Evolutionary conservation across 2,329 filamentous ascomycete genomes (phyloP), one percentile per base, ranked within the genome.

Genomic region (Fusarium circinatum): DNA sequence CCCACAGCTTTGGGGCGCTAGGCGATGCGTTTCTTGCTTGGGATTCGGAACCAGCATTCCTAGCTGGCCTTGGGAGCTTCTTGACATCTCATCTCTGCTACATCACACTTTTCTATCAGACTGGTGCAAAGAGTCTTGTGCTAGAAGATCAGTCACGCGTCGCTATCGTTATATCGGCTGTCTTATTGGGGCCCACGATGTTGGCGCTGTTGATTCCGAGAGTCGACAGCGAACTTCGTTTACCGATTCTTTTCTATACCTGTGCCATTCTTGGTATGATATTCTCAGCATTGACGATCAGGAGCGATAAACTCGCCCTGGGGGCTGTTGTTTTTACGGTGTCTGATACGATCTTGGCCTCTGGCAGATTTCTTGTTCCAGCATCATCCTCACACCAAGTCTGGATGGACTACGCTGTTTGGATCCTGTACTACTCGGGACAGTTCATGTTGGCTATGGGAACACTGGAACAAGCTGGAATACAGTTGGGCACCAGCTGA

Each of bases 161-260:
- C 20, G 42, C 8, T 6, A 51, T 59, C 3, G 42, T 20, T 13
- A 9, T 38, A 3, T 30, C 24, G 0, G 56, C 56, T 18, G 0
- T 20, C 0, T 0, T 59, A 3, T 12, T 59, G 2, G 56, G 56
- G 0, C 42, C 56, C 1, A 20, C n/a, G 5, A 51, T 59, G 56
- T 24, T 59, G 20, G 8, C 4, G 24, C 30, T 51, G 0, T 9
- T 59, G 24, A 51, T 59, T 0, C 56, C 56, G 1, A 24, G 2
- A 12, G 56, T 59, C 1, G 28, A 24, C 6, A 38, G 15, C n/a
- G 56, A 51, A 0, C 56, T 59, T 51, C 42, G 56, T 1, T 6
- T 59, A 5, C 56, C 56, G 0, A 49, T 59, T n/a, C 6, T 36
- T 20, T 8, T 59, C 0, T 59, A 59, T 12, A 59, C 42, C 7